Base-by-base conservation (phyloP, 805 yeast species). In the Candida schatavii region DNA sequence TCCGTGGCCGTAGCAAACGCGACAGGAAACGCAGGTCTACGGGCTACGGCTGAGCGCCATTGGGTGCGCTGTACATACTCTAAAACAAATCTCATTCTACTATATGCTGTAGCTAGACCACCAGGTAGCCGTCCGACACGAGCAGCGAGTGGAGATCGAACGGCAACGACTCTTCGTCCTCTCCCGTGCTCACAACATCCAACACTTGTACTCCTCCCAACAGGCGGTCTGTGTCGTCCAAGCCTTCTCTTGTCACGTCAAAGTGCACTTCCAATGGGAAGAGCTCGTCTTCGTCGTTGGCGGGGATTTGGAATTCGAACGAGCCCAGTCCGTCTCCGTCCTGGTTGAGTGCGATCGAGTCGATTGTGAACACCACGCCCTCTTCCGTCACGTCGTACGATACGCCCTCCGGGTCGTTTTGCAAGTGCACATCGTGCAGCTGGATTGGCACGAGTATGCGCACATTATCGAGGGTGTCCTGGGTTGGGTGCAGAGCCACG, bases 191-290 rank as follows among this genome's bases (percentile, higher is more conserved):
- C 20, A 78, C 76, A 46, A 86, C 80, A 45, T 77, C 81, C 32
- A 75, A 63, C 35, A 88, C 79, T 48, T 74, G 76, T 43, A 90
- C 81, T 39, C 77, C 74, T 41, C 91, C 88, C 47, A 86, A 73
- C 18, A 83, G 79, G 23, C 48, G 47, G 39, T 68, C 74, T 27
- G 56, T 50, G 41, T 66, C 74, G 25, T 59, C 63, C 25, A 73
- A 67, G 14, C 64, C 67, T 18, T 74, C 74, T 47, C 67, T 67
- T 29, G 72, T 67, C 34, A 72, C 58, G 31, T 70, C 70, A 67
- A 89, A 87, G 38, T 72, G 64, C 30, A 89, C 77, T 54, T 81
- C 81, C 72, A 91, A 80, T 46, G 99, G 99, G 85, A 89, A 91
- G 54, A 91, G 70, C 10, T 80, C 75, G 47, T 89, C 96, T 63